phyloP scores from a whole-genome alignment of 139 green algal genomes.

The Helicosporidium sp. region DNA sequence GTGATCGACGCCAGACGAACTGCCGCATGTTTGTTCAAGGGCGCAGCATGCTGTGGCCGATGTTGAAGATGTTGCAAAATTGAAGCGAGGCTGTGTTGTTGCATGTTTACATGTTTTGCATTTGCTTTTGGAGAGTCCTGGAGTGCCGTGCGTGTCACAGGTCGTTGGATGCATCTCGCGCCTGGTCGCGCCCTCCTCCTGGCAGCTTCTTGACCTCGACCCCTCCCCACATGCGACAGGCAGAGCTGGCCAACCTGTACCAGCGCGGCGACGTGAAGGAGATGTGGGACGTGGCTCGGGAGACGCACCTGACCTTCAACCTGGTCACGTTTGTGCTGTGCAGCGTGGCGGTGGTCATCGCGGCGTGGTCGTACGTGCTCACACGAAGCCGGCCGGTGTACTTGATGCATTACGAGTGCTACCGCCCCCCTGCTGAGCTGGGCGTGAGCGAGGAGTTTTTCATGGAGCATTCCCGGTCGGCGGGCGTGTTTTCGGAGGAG shows the following conservation, averaged over 20 bases:
- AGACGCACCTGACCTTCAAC: constrained; percentile 76
- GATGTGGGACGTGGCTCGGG: constrained; percentile 38
- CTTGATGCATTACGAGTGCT: constrained; percentile 69
- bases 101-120: too few species aligned
- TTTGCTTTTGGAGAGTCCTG: too few species aligned
- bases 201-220: not conserved
- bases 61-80: too few species aligned
- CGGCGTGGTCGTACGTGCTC: constrained; percentile 42
- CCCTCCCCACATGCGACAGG: constrained; percentile 18
- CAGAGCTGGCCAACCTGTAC: constrained; percentile 58
- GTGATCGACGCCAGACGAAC: not conserved
- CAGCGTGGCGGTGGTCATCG: constrained; percentile 35
- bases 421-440: constrained; percentile 40
- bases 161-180: too few species aligned
- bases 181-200: not conserved
- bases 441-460: constrained; percentile 25
- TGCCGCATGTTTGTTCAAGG: not conserved
- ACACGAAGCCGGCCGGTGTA: constrained; percentile 69
- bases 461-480: not conserved
- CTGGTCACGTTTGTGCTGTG: constrained; percentile 55
- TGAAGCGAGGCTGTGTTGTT: too few species aligned
- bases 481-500: constrained; percentile 40
- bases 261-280: constrained; percentile 46
- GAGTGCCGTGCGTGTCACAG: too few species aligned
- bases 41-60: too few species aligned